Percentiles rank a stretch among this genome's conserved stretches.
phyloP scores from a whole-genome alignment of 2,329 filamentous ascomycete species.

The Alternaria sp. region DNA sequence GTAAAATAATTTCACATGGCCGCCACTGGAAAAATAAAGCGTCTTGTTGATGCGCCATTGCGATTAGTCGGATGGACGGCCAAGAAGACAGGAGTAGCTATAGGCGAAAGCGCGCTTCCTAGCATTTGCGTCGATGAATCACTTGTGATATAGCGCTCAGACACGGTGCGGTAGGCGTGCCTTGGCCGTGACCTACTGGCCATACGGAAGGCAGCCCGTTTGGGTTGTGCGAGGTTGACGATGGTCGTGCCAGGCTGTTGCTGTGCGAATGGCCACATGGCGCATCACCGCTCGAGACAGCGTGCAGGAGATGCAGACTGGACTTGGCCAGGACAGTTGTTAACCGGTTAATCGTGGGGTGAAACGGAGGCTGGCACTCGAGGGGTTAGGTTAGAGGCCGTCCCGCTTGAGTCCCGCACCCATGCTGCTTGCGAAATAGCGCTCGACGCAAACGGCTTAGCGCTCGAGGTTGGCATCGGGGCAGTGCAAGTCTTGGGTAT shows the following conservation, averaged over 20 bases:
- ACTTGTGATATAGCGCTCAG: conserved; percentile 24
- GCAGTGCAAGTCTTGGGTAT: conserved; percentile 11
- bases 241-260: conserved; percentile 2
- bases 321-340: conserved; percentile 9
- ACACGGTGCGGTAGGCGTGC: conserved; percentile 15
- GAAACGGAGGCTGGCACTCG: conserved; percentile 9
- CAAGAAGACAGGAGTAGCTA: conserved; percentile 16
- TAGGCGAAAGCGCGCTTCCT: neutral
- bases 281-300: neutral
- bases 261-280: conserved; percentile 12
- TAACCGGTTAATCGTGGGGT: conserved; percentile 1
- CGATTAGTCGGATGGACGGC: conserved; percentile 4
- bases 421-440: conserved; percentile 5
- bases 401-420: conserved; percentile 5
- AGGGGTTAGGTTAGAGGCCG: conserved; percentile 1
- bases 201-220: conserved; percentile 16
- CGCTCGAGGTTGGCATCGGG: neutral
- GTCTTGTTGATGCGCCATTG: conserved; percentile 13
- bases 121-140: neutral
- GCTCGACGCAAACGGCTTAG: neutral
- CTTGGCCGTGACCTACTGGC: conserved; percentile 30
- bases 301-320: neutral
- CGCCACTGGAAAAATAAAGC: conserved; percentile 13
- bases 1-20: conserved; percentile 4
- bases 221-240: conserved; percentile 9